Evolutionary conservation across 768 basidiomycete genomes (phyloP).

Genomic region (Panellus pusillus): DNA sequence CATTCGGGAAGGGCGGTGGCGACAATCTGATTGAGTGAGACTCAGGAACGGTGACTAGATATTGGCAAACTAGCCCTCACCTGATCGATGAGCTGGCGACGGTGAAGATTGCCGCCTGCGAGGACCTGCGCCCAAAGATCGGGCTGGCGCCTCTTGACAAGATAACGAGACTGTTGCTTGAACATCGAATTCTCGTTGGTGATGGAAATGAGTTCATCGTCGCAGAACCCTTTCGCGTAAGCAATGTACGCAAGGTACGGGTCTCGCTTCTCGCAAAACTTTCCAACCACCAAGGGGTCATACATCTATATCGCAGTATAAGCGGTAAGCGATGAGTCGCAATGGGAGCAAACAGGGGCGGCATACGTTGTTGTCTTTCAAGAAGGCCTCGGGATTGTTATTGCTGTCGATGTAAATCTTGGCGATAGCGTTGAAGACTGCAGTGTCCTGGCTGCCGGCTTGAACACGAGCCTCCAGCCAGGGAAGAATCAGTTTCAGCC

Average conservation of each 20-base stretch:
- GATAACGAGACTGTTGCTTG: constrained; percentile 98
- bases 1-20: constrained; percentile 95
- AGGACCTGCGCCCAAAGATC: constrained; percentile 98
- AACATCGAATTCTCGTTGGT: constrained; percentile 99
- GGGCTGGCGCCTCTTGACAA: constrained; percentile 91
- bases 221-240: constrained; percentile 98
- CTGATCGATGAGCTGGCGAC: constrained; percentile 92
- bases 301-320: constrained; percentile 62
- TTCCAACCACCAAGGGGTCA: constrained; percentile 95
- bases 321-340: constrained; percentile 10
- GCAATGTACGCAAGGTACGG: constrained; percentile 99
- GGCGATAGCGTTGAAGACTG: constrained; percentile 95
- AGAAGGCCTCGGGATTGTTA: constrained; percentile 95
- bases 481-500: constrained; percentile 94
- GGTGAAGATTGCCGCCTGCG: constrained; percentile 83
- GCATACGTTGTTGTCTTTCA: constrained; percentile 97
- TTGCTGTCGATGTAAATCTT: constrained; percentile 99
- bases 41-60: background rate
- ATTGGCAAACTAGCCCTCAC: constrained; percentile 35
- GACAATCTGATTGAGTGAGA: constrained; percentile 59
- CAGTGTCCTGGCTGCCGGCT: constrained; percentile 89
- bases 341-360: background rate
- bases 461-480: constrained; percentile 96
- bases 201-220: constrained; percentile 94
- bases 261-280: constrained; percentile 98